Percentiles rank a stretch among this genome's conserved stretches.
Conservation (phyloP, 1,284 basidiomycete species). For the Inonotus obliquus region DNA sequence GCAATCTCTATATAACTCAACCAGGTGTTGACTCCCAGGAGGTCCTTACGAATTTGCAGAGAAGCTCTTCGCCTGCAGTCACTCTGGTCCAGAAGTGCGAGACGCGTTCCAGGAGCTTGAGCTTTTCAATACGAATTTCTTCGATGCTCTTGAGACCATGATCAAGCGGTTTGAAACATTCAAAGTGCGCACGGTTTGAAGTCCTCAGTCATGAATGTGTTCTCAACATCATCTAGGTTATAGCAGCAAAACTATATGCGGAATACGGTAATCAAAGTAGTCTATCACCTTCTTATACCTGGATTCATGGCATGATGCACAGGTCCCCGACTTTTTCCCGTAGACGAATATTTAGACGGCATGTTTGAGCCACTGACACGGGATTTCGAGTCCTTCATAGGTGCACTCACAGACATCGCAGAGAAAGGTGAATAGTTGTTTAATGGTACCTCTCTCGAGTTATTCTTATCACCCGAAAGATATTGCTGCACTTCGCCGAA, state of each 20-base stretch:
- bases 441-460: not conserved
- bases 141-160: not conserved
- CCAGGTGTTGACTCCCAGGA: not conserved
- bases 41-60: not conserved
- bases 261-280: not conserved
- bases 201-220: not conserved
- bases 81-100: not conserved
- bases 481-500: not conserved
- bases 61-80: not conserved
- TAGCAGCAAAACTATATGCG: not conserved
- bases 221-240: not conserved
- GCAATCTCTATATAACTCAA: no score
- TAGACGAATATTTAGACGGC: not conserved
- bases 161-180: not conserved
- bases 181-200: not conserved
- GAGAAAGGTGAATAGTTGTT: conserved; percentile 2
- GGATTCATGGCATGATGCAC: not conserved
- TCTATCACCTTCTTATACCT: not conserved
- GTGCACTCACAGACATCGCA: not conserved
- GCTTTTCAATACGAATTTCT: not conserved
- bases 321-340: not conserved
- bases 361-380: not conserved
- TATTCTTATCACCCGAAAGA: not conserved
- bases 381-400: not conserved
- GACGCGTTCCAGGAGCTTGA: not conserved